phyloP scores from a whole-genome alignment of 139 green algal genomes.

The Penium margaritaceum region DNA sequence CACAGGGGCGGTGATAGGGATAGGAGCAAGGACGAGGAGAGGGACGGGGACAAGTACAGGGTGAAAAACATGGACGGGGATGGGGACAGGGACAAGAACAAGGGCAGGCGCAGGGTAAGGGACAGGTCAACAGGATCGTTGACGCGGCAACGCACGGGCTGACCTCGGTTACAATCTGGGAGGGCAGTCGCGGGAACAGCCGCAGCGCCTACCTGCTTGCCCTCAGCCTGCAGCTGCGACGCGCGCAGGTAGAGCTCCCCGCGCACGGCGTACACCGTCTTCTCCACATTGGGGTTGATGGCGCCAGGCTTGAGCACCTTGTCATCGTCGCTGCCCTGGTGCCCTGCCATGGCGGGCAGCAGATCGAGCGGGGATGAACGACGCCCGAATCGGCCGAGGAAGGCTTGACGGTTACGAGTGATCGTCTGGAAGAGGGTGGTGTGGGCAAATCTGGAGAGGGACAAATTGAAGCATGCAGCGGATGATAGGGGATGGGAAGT shows the following conservation, averaged over 20 bases:
- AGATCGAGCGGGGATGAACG: too few species aligned
- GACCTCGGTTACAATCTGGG: slow-evolving; percentile 2
- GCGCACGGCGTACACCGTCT: slow-evolving; percentile 79
- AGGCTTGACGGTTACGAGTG: too few species aligned
- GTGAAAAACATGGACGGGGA: not conserved
- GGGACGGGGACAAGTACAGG: not conserved
- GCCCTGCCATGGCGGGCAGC: too few species aligned
- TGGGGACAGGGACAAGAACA: not conserved
- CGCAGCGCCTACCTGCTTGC: slow-evolving; percentile 62
- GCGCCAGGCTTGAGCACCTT: slow-evolving; percentile 66
- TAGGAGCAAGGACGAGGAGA: not conserved
- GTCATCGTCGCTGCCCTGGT: too few species aligned
- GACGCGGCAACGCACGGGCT: not conserved
- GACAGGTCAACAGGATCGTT: not conserved
- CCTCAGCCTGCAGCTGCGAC: slow-evolving; percentile 67
- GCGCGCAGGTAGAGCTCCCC: slow-evolving; percentile 83
- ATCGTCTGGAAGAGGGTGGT: too few species aligned
- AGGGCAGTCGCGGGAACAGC: too few species aligned
- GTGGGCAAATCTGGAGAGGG: too few species aligned
- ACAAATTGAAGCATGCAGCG: too few species aligned
- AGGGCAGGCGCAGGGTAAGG: not conserved
- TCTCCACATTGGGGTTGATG: slow-evolving; percentile 71
- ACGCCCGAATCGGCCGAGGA: too few species aligned
- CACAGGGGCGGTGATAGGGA: too few species aligned
- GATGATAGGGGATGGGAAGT: too few species aligned